Evolutionary conservation across 805 yeast species (phyloP).

Genomic region (Candida krabiensis): DNA sequence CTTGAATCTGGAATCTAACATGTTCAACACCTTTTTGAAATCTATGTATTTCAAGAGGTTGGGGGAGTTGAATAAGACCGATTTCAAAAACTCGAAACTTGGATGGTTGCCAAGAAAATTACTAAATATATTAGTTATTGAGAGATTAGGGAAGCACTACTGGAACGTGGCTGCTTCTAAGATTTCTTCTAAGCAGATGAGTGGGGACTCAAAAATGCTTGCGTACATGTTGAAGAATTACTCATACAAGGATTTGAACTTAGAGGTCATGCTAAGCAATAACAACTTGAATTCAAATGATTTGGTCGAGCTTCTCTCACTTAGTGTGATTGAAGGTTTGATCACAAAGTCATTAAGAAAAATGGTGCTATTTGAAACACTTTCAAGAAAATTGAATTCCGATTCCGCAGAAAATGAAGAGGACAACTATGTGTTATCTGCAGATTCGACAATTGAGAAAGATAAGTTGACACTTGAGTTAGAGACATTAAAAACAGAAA

Average conservation of each 20-base stretch:
- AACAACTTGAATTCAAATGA: constrained; percentile 1
- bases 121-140: constrained; percentile 10
- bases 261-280: constrained; percentile 3
- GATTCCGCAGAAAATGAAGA: constrained; percentile 5
- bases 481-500: constrained; percentile 12
- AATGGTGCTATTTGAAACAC: constrained; percentile 18
- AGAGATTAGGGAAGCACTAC: constrained; percentile 19
- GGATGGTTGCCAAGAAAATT: constrained; percentile 6
- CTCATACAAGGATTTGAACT: constrained; percentile 14
- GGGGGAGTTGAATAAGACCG: constrained; percentile 10
- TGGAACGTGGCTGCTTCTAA: constrained; percentile 16
- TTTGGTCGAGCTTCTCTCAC: constrained; percentile 12
- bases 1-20: constrained; percentile 6
- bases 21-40: constrained; percentile 22
- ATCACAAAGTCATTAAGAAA: constrained; percentile 15
- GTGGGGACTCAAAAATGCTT: constrained; percentile 6
- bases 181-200: neutral
- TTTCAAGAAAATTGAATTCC: constrained; percentile 8
- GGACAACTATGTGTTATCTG: neutral
- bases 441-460: constrained; percentile 2
- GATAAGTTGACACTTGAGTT: constrained; percentile 15
- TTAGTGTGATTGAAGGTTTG: constrained; percentile 14
- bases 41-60: constrained; percentile 22
- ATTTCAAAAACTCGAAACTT: constrained; percentile 1
- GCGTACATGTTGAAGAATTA: constrained; percentile 12